Percentiles rank a stretch among this genome's conserved stretches.
Conservation (phyloP, 139 green algal genomes). For the Tetraselmis chui region DNA sequence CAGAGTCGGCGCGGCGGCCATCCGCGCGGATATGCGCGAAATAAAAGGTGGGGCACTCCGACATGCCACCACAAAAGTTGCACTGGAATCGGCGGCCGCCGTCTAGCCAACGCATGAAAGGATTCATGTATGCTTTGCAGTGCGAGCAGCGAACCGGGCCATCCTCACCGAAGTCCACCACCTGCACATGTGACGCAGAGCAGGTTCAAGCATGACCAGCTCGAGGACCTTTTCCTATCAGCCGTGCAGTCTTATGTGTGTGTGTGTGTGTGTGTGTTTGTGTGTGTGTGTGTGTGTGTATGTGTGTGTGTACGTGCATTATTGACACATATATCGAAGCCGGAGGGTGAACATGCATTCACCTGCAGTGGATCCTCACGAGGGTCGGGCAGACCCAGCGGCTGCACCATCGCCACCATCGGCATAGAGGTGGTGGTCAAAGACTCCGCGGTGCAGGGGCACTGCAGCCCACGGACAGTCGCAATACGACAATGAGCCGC, state of each 20-base stretch:
- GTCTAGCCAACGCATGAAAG: constrained; percentile 68
- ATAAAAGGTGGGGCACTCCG: constrained; percentile 60
- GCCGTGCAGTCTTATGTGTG: no score
- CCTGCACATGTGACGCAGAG: constrained; percentile 23
- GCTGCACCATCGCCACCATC: constrained; percentile 71
- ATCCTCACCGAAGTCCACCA: constrained; percentile 54
- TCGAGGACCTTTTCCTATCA: no score
- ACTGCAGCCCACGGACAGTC: no score
- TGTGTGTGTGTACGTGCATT: no score
- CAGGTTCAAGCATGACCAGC: no score
- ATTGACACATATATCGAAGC: no score
- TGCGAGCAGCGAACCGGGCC: constrained; percentile 70
- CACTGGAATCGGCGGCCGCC: constrained; percentile 60
- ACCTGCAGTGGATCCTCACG: constrained; percentile 69
- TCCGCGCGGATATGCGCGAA: constrained; percentile 63
- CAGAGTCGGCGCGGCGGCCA: constrained; percentile 45
- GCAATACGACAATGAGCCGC: no score
- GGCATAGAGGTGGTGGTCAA: constrained; percentile 68
- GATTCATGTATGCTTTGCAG: constrained; percentile 90
- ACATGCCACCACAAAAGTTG: constrained; percentile 66
- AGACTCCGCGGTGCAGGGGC: constrained; percentile 50
- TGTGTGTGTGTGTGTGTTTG: no score
- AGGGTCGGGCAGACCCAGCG: constrained; percentile 66
- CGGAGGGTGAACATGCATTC: no score
- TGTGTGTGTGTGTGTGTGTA: no score